Percentiles rank a stretch among this genome's conserved stretches.
phyloP scores from a whole-genome alignment of 805 yeast species.

The Grigorovia yakushimaensis region DNA sequence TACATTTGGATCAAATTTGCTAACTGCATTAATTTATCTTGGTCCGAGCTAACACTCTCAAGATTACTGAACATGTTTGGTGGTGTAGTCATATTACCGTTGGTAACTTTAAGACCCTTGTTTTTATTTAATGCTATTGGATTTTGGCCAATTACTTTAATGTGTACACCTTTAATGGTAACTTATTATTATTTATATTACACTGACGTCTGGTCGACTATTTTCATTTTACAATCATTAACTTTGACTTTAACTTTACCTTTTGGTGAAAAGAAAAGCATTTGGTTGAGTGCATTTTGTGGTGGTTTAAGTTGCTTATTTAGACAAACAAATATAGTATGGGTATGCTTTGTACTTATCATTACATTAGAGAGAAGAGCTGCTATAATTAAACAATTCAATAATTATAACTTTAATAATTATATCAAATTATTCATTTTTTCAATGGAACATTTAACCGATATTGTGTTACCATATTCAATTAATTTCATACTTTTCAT shows the following conservation, averaged over 20 bases:
- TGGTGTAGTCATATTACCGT: slow-evolving; percentile 46
- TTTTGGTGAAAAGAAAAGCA: slow-evolving; percentile 27
- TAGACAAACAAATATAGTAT: slow-evolving; percentile 85
- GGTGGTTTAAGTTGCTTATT: slow-evolving; percentile 60
- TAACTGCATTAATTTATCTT: slow-evolving; percentile 14
- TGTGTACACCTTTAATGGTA: slow-evolving; percentile 59
- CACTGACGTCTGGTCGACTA: slow-evolving; percentile 89
- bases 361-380: slow-evolving; percentile 44
- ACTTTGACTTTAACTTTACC: slow-evolving; percentile 37
- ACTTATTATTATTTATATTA: slow-evolving; percentile 73
- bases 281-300: slow-evolving; percentile 40
- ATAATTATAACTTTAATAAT: slow-evolving; percentile 30
- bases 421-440: slow-evolving; percentile 32
- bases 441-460: slow-evolving; percentile 28
- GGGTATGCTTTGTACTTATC: slow-evolving; percentile 60
- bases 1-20: slow-evolving; percentile 26
- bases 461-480: slow-evolving; percentile 38
- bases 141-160: slow-evolving; percentile 35
- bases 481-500: slow-evolving; percentile 45
- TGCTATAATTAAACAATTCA: slow-evolving; percentile 33
- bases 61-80: slow-evolving; percentile 59
- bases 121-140: slow-evolving; percentile 34
- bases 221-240: slow-evolving; percentile 49
- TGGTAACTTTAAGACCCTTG: slow-evolving; percentile 34
- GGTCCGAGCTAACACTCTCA: slow-evolving; percentile 31